These are phyloP conservation scores for Odonthalia washingtoniensis DNA, from an alignment of 31 red algal species.

Conservation along the genomic window DNA sequence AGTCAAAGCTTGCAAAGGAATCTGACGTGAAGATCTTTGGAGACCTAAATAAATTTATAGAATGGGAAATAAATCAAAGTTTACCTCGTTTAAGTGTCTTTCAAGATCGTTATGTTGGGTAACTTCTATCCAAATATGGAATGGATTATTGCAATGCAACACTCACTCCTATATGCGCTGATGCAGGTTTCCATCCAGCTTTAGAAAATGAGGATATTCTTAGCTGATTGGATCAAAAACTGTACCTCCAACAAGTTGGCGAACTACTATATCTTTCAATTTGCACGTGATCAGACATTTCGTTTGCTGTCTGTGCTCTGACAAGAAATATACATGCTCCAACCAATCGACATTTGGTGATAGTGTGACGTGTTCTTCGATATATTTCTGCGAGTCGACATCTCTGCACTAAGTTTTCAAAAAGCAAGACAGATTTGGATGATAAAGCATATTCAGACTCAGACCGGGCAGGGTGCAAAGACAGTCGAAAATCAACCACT, in stretches of 20 bases:
- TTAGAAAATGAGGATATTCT: neutral
- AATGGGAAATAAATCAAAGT: conserved; percentile 3
- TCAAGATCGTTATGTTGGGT: neutral
- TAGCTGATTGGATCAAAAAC: neutral
- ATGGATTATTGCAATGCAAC: neutral
- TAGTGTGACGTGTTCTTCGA: neutral
- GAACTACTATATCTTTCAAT: neutral
- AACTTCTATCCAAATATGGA: neutral
- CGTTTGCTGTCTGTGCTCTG: neutral
- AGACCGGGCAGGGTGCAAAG: conserved; percentile 3
- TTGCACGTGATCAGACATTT: neutral
- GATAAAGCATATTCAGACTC: conserved; percentile 6
- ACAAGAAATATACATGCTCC: neutral
- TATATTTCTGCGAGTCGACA: neutral
- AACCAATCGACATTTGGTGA: neutral
- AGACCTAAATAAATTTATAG: conserved; percentile 33
- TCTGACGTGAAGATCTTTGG: conserved; percentile 46
- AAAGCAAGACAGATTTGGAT: neutral
- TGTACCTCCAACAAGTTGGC: neutral
- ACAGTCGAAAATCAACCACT: neutral
- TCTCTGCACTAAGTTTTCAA: neutral
- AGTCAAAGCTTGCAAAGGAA: conserved; percentile 2
- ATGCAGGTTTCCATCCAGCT: neutral
- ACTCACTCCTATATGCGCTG: neutral
- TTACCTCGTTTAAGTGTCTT: neutral